Percentiles rank a stretch among this genome's conserved stretches.
phyloP scores from a whole-genome alignment of 2,329 filamentous ascomycete species.

The Talaromyces funiculosus region DNA sequence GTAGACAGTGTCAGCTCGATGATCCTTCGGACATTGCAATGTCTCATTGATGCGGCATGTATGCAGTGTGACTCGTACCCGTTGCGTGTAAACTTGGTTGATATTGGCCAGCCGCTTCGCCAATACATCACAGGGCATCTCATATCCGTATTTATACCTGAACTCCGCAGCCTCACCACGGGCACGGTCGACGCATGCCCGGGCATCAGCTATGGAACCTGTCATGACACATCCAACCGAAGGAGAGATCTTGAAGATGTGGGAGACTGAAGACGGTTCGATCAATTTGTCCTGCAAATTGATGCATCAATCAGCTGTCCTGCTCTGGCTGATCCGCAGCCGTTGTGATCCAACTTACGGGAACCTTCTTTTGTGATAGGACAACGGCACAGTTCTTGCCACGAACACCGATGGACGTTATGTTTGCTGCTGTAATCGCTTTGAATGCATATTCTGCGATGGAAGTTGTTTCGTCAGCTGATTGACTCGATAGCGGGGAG shows the following conservation, averaged over 20 bases:
- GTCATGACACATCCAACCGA: constrained; percentile 98
- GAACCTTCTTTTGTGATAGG: constrained; percentile 98
- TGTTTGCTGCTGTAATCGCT: constrained; percentile 97
- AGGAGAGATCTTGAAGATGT: constrained; percentile 94
- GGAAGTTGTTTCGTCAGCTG: constrained; percentile 1
- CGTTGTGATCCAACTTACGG: constrained; percentile 56
- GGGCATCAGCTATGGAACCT: constrained; percentile 93
- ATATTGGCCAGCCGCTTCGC: constrained; percentile 98
- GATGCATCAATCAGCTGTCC: background rate
- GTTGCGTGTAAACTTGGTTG: constrained; percentile 97
- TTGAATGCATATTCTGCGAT: constrained; percentile 97
- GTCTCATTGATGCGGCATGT: background rate
- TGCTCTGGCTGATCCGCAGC: background rate
- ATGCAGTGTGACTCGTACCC: constrained; percentile 53
- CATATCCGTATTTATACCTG: constrained; percentile 96
- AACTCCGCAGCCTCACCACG: constrained; percentile 96
- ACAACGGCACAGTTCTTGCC: constrained; percentile 97
- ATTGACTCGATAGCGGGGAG: background rate
- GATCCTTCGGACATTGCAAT: background rate
- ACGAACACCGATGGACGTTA: constrained; percentile 92
- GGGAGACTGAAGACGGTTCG: constrained; percentile 91
- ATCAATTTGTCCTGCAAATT: constrained; percentile 88
- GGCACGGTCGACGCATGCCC: constrained; percentile 86
- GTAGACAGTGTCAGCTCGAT: background rate
- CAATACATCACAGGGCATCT: constrained; percentile 97